Evolutionary conservation across 2,329 filamentous ascomycete species (phyloP), one percentile per base, ranked within the genome.

Genomic region (Intubia oerlemansii): DNA sequence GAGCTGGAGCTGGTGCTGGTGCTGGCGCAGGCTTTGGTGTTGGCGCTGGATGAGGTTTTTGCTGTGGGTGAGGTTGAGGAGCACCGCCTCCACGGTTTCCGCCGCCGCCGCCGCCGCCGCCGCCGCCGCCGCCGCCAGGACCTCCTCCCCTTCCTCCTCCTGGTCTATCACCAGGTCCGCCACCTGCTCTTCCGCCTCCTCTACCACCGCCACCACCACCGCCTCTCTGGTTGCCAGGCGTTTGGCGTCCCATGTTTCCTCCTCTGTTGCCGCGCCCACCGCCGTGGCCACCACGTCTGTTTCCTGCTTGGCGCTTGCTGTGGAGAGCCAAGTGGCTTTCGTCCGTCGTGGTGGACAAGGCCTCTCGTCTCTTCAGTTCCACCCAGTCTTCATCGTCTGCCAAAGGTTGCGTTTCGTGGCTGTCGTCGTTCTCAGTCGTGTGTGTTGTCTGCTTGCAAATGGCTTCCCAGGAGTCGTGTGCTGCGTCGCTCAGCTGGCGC

Each of bases 361-460:
- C n/a, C n/a, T n/a, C n/a, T n/a, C n/a, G n/a, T n/a, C n/a, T n/a
- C n/a, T n/a, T n/a, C n/a, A n/a, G n/a, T n/a, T 14, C 19, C 7
- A 19, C 16, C 7, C 23, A 12, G 10, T 16, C 16, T 8, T 22
- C 22, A 10, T 13, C 16, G 12, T 13, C 24, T 5, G 20, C 20
- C 10, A 14, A 14, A 18, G 19, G 26, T 21, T n/a, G 17, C 17
- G 18, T 8, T 18, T 10, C 2, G 9, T 21, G 2, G 25, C 5
- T 27, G 25, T 10, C 13, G 15, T n/a, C 13, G 24, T 7, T 5
- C 12, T 11, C 12, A 19, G 15, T 16, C 17, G 22, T 16, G 24
- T 14, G n/a, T 26, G 27, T n/a, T 21, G 33, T 12, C 11, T 31
- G 27, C 16, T 31, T 30, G 33, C 24, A 34, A 5, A 38, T 30